Percentiles rank a stretch among this genome's conserved stretches.
Evolutionary conservation across 805 yeast species (phyloP).

Genomic region (Cyberlindnera mississippiensis): DNA sequence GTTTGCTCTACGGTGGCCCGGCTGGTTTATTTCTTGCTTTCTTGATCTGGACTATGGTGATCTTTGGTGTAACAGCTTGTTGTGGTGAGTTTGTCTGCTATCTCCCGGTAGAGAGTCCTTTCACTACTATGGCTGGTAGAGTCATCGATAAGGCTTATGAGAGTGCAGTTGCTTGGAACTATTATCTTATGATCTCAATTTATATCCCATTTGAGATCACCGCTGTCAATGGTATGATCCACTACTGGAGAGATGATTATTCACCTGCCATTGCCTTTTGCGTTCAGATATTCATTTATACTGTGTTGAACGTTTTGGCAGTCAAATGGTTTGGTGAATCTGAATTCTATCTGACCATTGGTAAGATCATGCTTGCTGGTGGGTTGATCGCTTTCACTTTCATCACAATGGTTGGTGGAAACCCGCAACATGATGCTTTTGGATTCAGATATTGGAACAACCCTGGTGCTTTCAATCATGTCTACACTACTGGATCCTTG

Average conservation of each 20-base stretch:
- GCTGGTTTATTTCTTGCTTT: constrained; percentile 51
- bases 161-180: constrained; percentile 64
- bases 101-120: constrained; percentile 59
- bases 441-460: constrained; percentile 54
- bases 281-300: constrained; percentile 59
- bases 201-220: constrained; percentile 62
- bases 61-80: constrained; percentile 50
- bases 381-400: constrained; percentile 73
- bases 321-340: constrained; percentile 76
- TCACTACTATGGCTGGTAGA: constrained; percentile 58
- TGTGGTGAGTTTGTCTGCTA: constrained; percentile 64
- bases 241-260: constrained; percentile 62
- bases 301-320: constrained; percentile 62
- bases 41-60: constrained; percentile 59
- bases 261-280: constrained; percentile 48
- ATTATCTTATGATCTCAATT: constrained; percentile 52
- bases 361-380: constrained; percentile 65
- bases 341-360: constrained; percentile 72
- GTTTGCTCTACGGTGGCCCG: constrained; percentile 56
- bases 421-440: constrained; percentile 60
- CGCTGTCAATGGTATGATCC: constrained; percentile 56
- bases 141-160: constrained; percentile 66
- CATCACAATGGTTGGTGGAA: constrained; percentile 83
- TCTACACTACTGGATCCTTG: constrained; percentile 47
- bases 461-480: constrained; percentile 54